Conservation (phyloP, 2,329 filamentous ascomycete species). For the Cladophialophora exuberans region DNA sequence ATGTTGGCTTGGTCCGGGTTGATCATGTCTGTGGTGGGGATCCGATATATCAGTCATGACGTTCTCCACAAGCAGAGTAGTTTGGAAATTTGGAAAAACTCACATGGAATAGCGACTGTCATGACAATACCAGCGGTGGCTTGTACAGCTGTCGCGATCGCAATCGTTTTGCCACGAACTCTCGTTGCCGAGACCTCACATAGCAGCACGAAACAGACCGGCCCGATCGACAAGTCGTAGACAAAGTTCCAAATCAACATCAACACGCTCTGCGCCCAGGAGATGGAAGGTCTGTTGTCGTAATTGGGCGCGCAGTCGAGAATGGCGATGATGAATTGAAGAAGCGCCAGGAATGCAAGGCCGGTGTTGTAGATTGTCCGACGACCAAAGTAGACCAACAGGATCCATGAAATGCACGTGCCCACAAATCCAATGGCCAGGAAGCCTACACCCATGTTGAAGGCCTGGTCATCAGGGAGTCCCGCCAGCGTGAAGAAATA, state of each 20-base stretch:
- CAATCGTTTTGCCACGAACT: constrained; percentile 50
- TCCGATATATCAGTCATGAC: too few species aligned
- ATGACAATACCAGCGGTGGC: constrained; percentile 44
- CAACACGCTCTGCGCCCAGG: constrained; percentile 43
- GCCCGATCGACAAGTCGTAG: constrained; percentile 46
- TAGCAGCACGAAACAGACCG: constrained; percentile 51
- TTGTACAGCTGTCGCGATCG: constrained; percentile 46
- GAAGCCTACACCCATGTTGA: constrained; percentile 45
- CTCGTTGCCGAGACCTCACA: constrained; percentile 51
- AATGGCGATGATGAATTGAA: constrained; percentile 46
- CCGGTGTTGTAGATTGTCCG: constrained; percentile 41
- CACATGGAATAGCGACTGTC: constrained; percentile 46
- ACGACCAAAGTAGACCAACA: constrained; percentile 41
- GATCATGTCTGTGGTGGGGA: too few species aligned
- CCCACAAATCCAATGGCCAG: constrained; percentile 45
- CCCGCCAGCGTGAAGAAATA: constrained; percentile 52
- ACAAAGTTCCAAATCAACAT: constrained; percentile 46
- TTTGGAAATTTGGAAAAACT: too few species aligned
- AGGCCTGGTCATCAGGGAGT: constrained; percentile 40
- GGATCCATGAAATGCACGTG: constrained; percentile 42
- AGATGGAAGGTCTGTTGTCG: constrained; percentile 32
- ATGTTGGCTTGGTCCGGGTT: constrained; percentile 35
- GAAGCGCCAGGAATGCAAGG: constrained; percentile 36
- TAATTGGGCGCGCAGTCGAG: constrained; percentile 44
- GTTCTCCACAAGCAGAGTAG: too few species aligned